Evolutionary conservation across 1,139 yeast species (phyloP).

Genomic region (Sugiyamaella paludigena): DNA sequence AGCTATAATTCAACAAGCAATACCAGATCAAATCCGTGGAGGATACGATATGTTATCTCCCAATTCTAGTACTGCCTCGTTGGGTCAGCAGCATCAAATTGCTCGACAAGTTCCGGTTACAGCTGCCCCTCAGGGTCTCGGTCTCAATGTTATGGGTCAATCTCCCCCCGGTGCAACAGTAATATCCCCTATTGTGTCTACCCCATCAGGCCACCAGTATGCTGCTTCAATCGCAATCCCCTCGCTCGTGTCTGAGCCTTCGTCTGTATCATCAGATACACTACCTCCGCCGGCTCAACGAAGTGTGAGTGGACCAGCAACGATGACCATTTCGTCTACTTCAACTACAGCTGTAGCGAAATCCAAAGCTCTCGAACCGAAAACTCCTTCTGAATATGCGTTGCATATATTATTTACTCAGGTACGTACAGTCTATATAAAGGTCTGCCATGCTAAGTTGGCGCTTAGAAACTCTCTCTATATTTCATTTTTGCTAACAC

Average conservation of each 20-base stretch:
- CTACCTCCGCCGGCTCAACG: slow-evolving; percentile 13
- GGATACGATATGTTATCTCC: slow-evolving; percentile 4
- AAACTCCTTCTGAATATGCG: slow-evolving; percentile 90
- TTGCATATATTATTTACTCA: slow-evolving; percentile 91
- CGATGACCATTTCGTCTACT: slow-evolving; percentile 10
- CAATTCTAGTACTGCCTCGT: neutral
- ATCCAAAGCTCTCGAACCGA: slow-evolving; percentile 36
- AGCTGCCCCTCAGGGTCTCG: neutral
- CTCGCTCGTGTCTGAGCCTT: slow-evolving; percentile 2
- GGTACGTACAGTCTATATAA: slow-evolving; percentile 32
- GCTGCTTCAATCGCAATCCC: slow-evolving; percentile 17
- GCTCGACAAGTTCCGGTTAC: neutral
- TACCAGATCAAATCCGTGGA: slow-evolving; percentile 2
- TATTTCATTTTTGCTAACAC: slow-evolving; percentile 3
- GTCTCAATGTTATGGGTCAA: neutral
- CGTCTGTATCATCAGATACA: neutral
- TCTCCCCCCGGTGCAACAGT: no score
- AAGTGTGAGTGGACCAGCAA: slow-evolving; percentile 21
- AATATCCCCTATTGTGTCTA: no score
- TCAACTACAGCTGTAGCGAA: slow-evolving; percentile 10
- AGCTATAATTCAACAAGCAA: neutral
- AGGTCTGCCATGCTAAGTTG: no score
- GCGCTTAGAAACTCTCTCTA: slow-evolving; percentile 3
- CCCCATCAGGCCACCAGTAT: slow-evolving; percentile 16
- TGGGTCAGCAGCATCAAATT: neutral